Conservation (phyloP, 495 filamentous ascomycete species). For the Letharia columbiana region DNA sequence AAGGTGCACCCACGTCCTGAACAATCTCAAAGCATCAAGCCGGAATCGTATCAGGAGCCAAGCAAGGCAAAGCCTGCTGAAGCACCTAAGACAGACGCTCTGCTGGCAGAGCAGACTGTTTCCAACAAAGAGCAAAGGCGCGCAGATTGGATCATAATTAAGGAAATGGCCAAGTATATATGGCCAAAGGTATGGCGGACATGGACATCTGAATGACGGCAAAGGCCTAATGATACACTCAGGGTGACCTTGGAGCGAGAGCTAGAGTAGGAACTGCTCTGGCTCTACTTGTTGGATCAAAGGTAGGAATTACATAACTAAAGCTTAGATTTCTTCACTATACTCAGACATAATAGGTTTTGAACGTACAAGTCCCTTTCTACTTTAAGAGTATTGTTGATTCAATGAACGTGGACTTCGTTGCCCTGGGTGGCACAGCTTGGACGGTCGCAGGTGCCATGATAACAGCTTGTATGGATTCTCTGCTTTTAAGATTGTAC, state of each 20-base stretch:
- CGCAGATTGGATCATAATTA: conserved; percentile 97
- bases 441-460: conserved; percentile 82
- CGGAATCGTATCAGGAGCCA: conserved; percentile 22
- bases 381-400: conserved; percentile 98
- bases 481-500: not conserved
- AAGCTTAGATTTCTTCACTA: not conserved
- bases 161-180: conserved; percentile 92
- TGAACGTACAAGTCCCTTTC: conserved; percentile 97
- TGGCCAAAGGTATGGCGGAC: conserved; percentile 69
- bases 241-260: conserved; percentile 72
- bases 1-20: conserved; percentile 12
- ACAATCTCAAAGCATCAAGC: conserved; percentile 19
- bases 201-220: not conserved
- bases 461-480: conserved; percentile 67
- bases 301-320: conserved; percentile 39
- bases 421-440: conserved; percentile 70
- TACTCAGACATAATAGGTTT: conserved; percentile 41
- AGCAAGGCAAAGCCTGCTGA: conserved; percentile 26
- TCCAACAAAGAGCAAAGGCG: conserved; percentile 80
- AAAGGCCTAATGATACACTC: not conserved
- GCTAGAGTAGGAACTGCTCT: conserved; percentile 75
- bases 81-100: conserved; percentile 37
- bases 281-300: conserved; percentile 75
- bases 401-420: conserved; percentile 91
- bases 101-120: conserved; percentile 47